Percentiles rank a stretch among this genome's conserved stretches.
Conservation (phyloP, 2,329 filamentous ascomycete species). For the Uncinocarpus reesii region DNA sequence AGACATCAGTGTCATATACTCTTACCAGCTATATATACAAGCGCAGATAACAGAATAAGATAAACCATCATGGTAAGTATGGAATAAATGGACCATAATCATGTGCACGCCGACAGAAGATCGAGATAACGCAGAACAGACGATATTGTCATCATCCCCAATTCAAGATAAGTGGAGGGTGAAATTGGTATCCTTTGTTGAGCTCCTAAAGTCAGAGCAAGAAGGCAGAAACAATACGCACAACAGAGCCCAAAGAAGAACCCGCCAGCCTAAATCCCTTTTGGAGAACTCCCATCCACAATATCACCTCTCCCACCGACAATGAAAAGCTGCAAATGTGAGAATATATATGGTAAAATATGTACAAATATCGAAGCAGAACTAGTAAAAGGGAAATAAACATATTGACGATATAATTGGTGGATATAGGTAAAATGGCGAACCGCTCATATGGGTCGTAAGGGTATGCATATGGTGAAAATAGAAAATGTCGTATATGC, state of each 20-base stretch:
- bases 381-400: background rate
- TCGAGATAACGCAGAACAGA: no score
- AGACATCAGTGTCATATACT: no score
- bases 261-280: background rate
- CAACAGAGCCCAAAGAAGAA: background rate
- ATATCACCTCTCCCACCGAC: background rate
- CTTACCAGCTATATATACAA: no score
- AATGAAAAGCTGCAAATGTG: conserved; percentile 1
- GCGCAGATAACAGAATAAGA: background rate
- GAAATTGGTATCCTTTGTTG: background rate
- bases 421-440: background rate
- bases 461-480: background rate
- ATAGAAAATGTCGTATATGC: background rate
- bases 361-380: conserved; percentile 3
- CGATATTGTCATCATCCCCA: no score
- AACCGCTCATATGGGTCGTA: background rate
- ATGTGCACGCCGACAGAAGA: no score
- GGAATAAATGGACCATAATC: no score
- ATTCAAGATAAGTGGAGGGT: no score
- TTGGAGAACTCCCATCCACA: background rate
- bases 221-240: background rate
- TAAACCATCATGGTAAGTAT: background rate
- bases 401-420: background rate
- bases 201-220: background rate
- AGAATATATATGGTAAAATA: conserved; percentile 7